phyloP scores from a whole-genome alignment of 768 basidiomycete species.

The Suillus decipiens region DNA sequence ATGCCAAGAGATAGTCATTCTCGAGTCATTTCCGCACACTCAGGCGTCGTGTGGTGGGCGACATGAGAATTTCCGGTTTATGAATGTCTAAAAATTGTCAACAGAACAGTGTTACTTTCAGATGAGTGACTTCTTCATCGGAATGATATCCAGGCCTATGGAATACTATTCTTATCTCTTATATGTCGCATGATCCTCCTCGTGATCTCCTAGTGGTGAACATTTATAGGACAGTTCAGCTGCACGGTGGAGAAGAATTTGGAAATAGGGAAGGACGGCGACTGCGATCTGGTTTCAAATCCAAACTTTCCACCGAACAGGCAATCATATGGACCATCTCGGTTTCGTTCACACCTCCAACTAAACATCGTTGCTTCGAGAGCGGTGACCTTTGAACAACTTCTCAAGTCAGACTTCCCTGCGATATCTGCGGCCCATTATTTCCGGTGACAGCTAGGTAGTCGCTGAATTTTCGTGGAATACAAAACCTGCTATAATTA shows the following conservation, averaged over 20 bases:
- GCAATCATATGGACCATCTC: not conserved
- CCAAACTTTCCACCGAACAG: not conserved
- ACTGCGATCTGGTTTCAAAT: not conserved
- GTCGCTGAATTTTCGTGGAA: constrained; percentile 7
- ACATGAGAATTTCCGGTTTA: not conserved
- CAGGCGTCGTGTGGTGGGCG: not conserved
- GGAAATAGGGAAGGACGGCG: constrained; percentile 1
- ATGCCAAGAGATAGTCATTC: not conserved
- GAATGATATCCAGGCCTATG: not conserved
- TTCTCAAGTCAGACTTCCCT: not conserved
- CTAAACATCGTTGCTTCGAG: not conserved
- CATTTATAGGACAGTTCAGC: not conserved
- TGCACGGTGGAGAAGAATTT: not conserved
- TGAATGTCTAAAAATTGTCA: not conserved
- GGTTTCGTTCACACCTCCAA: not conserved
- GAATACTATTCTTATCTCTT: not conserved
- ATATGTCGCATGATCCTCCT: not conserved
- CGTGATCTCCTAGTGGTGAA: not conserved
- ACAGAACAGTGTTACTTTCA: not conserved
- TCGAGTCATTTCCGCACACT: not conserved
- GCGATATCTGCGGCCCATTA: constrained; percentile 4
- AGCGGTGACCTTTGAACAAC: not conserved
- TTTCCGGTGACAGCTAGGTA: not conserved
- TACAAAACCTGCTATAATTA: not conserved
- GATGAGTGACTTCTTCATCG: not conserved